These are phyloP conservation scores for Trypanosomatidae sp. DNA, from an alignment of 208 protist species.

Conservation along the genomic window DNA sequence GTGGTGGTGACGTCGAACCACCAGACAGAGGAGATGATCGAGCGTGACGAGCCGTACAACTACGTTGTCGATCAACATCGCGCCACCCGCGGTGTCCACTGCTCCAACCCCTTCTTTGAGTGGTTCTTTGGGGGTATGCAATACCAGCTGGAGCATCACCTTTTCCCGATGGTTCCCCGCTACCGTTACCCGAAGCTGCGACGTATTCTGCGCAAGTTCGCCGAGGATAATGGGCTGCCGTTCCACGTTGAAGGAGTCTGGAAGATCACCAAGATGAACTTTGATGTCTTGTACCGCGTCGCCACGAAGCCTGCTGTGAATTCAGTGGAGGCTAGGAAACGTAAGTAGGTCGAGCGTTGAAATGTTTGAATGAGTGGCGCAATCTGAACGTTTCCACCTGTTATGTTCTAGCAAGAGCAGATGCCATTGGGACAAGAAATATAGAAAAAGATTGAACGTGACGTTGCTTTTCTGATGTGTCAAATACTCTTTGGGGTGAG, in stretches of 20 bases:
- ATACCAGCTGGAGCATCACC: constrained; percentile 87
- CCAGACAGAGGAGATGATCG: constrained; percentile 82
- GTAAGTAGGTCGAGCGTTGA: background rate
- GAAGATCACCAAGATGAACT: constrained; percentile 72
- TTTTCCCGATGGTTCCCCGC: constrained; percentile 66
- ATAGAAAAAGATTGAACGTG: background rate
- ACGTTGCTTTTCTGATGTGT: background rate
- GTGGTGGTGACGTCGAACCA: constrained; percentile 80
- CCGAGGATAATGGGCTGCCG: constrained; percentile 65
- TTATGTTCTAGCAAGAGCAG: background rate
- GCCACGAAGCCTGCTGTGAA: constrained; percentile 24
- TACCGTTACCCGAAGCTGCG: constrained; percentile 72
- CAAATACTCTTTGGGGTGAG: background rate
- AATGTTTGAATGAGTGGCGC: background rate
- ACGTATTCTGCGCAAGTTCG: constrained; percentile 69
- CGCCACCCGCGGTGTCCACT: constrained; percentile 70
- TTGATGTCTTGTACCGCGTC: constrained; percentile 50
- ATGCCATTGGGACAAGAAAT: background rate
- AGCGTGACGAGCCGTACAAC: constrained; percentile 70
- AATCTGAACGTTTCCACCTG: background rate
- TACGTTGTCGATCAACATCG: constrained; percentile 80
- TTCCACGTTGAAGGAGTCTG: constrained; percentile 70
- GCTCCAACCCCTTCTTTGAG: constrained; percentile 71
- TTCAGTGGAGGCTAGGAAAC: constrained; percentile 10
- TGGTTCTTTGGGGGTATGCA: constrained; percentile 88